Percentiles rank a stretch among this genome's conserved stretches.
Conservation (phyloP, 768 basidiomycete species). For the Suillus cothurnatus region DNA sequence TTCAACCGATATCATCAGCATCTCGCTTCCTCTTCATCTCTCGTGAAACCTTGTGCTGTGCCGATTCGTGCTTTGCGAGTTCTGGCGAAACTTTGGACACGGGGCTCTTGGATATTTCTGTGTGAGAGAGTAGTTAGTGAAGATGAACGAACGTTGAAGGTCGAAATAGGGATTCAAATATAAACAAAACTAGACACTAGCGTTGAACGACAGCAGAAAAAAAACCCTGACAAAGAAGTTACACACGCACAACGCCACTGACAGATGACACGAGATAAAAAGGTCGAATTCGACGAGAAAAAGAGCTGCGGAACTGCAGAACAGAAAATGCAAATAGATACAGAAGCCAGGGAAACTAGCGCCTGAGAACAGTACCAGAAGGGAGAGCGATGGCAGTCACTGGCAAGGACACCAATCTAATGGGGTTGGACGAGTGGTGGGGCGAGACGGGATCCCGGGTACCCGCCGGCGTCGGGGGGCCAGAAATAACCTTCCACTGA, state of each 20-base stretch:
- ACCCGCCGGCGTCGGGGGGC: not conserved
- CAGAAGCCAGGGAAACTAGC: not conserved
- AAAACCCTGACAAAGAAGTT: not conserved
- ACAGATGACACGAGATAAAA: not conserved
- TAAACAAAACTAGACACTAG: not conserved
- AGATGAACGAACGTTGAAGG: not conserved
- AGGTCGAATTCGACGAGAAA: not conserved
- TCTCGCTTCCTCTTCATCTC: slow-evolving; percentile 97
- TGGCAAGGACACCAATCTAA: not conserved
- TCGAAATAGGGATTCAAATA: not conserved
- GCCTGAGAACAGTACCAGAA: not conserved
- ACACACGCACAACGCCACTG: not conserved
- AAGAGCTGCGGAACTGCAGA: no score
- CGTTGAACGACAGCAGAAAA: not conserved
- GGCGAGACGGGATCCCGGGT: not conserved
- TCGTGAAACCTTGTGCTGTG: slow-evolving; percentile 86
- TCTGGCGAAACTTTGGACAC: slow-evolving; percentile 88
- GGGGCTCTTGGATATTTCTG: slow-evolving; percentile 93
- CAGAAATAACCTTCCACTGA: not conserved
- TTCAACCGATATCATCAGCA: slow-evolving; percentile 64
- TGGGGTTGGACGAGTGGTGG: not conserved
- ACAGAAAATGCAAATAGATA: not conserved
- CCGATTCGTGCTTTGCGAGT: slow-evolving; percentile 88
- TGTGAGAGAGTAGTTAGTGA: slow-evolving; percentile 19
- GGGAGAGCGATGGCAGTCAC: not conserved